These are phyloP conservation scores for Schwanniomyces pseudopolymorphus DNA, from an alignment of 805 yeast species.

Conservation along the genomic window DNA sequence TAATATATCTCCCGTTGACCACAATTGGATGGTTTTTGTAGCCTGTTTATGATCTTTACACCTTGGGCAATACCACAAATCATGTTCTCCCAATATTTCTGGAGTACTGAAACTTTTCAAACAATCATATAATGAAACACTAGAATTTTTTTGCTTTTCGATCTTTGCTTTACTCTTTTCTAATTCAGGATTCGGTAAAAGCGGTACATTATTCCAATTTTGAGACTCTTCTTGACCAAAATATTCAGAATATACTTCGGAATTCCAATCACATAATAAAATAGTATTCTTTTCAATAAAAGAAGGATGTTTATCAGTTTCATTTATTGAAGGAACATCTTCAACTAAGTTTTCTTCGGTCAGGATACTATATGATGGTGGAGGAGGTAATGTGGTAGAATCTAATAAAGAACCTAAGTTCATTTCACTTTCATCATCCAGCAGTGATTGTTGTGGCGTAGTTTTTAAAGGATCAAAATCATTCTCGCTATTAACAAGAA, in stretches of 20 bases:
- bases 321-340: slow-evolving; percentile 14
- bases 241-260: slow-evolving; percentile 45
- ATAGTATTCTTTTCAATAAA: slow-evolving; percentile 23
- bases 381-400: slow-evolving; percentile 13
- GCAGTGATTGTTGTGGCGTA: slow-evolving; percentile 15
- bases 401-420: slow-evolving; percentile 7
- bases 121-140: slow-evolving; percentile 63
- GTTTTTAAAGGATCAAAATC: slow-evolving; percentile 6
- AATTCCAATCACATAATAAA: slow-evolving; percentile 67
- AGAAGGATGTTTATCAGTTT: slow-evolving; percentile 13
- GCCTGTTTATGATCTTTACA: slow-evolving; percentile 92
- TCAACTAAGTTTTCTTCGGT: slow-evolving; percentile 16
- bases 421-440: slow-evolving; percentile 30
- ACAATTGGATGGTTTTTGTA: slow-evolving; percentile 82
- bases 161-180: slow-evolving; percentile 43
- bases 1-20: slow-evolving; percentile 92
- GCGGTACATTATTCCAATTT: slow-evolving; percentile 49
- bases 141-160: slow-evolving; percentile 45
- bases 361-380: slow-evolving; percentile 17
- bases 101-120: slow-evolving; percentile 70
- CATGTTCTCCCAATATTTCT: slow-evolving; percentile 84
- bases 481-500: slow-evolving; percentile 15
- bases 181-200: slow-evolving; percentile 53
- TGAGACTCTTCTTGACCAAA: slow-evolving; percentile 52
- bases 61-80: slow-evolving; percentile 89